Evolutionary conservation across 2,329 filamentous ascomycete species (phyloP).

Genomic region (Hypoxylon sp.): DNA sequence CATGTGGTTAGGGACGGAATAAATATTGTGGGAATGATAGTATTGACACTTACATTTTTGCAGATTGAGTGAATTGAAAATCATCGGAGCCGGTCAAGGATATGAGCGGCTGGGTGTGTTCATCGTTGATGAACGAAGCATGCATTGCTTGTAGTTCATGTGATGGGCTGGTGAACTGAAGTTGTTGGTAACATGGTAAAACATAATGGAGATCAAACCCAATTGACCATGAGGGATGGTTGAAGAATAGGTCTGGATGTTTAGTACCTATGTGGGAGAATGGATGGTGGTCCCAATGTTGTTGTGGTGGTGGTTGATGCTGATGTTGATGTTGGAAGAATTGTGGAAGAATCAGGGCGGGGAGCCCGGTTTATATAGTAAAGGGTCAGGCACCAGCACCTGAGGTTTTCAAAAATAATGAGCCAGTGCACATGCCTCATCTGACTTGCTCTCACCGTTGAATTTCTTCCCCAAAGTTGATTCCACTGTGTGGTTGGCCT

Average conservation of each 20-base stretch:
- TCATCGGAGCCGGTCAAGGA: neutral
- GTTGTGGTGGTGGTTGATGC: too few species aligned
- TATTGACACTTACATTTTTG: neutral
- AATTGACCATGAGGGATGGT: neutral
- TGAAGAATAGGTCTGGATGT: neutral
- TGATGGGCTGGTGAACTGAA: neutral
- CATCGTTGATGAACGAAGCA: neutral
- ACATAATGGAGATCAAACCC: neutral
- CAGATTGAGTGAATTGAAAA: neutral
- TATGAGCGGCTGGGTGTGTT: neutral
- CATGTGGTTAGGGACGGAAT: neutral
- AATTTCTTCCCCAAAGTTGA: neutral
- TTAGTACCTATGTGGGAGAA: neutral
- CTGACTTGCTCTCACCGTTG: neutral
- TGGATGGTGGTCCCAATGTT: neutral
- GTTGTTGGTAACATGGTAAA: neutral
- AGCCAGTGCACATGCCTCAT: neutral
- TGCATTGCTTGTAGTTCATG: neutral
- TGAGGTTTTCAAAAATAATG: neutral
- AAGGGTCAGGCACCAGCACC: neutral
- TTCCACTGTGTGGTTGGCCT: neutral
- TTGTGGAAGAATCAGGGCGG: neutral
- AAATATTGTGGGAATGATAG: neutral
- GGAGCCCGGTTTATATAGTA: neutral
- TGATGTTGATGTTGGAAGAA: neutral